Evolutionary conservation across 208 protist species (phyloP), one percentile per base, ranked within the genome.

Genomic region (Wallacemonas sp.): DNA sequence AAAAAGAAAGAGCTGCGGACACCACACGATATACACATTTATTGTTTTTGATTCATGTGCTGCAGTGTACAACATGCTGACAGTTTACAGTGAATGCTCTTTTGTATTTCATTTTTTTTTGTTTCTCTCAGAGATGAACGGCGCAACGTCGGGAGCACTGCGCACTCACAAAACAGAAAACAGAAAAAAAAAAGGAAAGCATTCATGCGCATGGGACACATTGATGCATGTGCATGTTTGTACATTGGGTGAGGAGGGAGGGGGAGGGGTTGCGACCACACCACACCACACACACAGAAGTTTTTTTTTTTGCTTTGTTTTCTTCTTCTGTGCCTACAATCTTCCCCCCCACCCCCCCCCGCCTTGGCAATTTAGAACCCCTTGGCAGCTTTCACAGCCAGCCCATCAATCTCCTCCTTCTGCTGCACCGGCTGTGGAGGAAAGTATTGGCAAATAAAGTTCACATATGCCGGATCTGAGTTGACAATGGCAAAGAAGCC

Each of bases 401-500:
- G 69, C 2, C 69, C 90, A 67, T 95, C 90, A 33, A 95, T 72
- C 70, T 88, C 75, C 60, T 60, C 71, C 76, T 91, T 93, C 76
- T 76, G 64, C 65, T 82, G 76, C 30, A 73, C 51, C 31, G 90
- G 90, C 26, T 82, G 82, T 1, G 77, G 77, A 1, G 90, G 90
- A 59, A 93, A 95, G 79, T 95, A 69, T 54, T 85, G 69, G 24
- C 67, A 55, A 33, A 93, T 89, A 39, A 95, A 95, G 12, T 62
- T 66, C 28, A 93, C 74, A 63, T 93, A 95, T 49, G 72, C 75
- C 6, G 80, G 76, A 38, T 93, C 82, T 14, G 83, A 82, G 58
- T 83, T 75, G 2, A 92, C 82, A 27, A 95, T 62, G 17, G 86
- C 79, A 33, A 95, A 95, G 74, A 95, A 95, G 53, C 68, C 75